A percentile compares a stretch with the other conserved stretches of the same genome.
These are phyloP conservation scores for Annulohypoxylon nitens DNA, from an alignment of 495 filamentous ascomycete genomes.

Conservation along the genomic window DNA sequence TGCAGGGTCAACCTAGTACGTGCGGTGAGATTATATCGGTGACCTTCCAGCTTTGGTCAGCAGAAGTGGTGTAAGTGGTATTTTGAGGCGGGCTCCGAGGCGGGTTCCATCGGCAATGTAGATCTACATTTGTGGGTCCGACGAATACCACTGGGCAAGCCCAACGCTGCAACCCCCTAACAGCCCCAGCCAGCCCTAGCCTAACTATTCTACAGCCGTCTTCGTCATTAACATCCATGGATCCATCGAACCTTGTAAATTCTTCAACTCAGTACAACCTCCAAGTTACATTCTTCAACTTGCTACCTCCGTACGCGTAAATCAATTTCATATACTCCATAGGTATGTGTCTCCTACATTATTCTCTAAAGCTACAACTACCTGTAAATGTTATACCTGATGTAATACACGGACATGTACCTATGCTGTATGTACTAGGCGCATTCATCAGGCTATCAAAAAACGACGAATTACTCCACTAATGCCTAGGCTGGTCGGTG, in stretches of 20 bases:
- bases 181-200: slow-evolving; percentile 3
- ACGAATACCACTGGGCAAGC: background rate
- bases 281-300: background rate
- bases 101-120: slow-evolving; percentile 46
- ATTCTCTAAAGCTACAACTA: background rate
- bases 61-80: slow-evolving; percentile 11
- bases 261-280: slow-evolving; percentile 7
- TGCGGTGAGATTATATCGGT: slow-evolving; percentile 26
- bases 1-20: slow-evolving; percentile 20
- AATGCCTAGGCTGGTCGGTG: background rate
- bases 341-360: slow-evolving; percentile 23
- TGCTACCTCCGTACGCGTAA: background rate
- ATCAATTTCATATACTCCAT: background rate
- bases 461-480: background rate
- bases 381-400: background rate
- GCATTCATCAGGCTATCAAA: background rate
- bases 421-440: too few relatives aligned
- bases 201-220: slow-evolving; percentile 2
- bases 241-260: slow-evolving; percentile 1
- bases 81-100: slow-evolving; percentile 38
- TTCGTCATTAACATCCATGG: background rate
- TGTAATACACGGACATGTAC: too few relatives aligned
- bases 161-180: slow-evolving; percentile 4
- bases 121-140: background rate
- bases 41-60: slow-evolving; percentile 29